Base-by-base conservation (phyloP, 768 basidiomycete genomes). In the Boletus subcaerulescens region DNA sequence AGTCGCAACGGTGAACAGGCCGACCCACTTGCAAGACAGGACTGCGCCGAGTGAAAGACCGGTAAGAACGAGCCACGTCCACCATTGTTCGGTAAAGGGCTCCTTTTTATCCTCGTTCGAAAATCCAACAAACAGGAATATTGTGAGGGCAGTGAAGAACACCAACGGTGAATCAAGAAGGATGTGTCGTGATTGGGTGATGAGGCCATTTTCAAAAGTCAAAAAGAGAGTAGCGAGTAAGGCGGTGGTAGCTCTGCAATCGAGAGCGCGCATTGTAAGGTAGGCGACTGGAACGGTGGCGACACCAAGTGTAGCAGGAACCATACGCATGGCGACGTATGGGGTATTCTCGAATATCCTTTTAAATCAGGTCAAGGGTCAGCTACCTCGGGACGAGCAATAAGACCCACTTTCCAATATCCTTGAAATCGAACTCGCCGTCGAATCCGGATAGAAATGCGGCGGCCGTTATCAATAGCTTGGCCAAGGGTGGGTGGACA, bases 111-210 rank as follows among this genome's bases (percentile, higher is more conserved):
- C 89, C 71, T 96, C 93, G 73, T 93, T 94, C 68, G 81, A 87
- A 75, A 99, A 99, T 2, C 89, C 84, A 59, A 84, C 80, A 87
- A 94, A 99, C 51, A 91, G 72, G 71, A 95, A 93, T 46, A 80
- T 75, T 3, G 93, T 88, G 31, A 97, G 83, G 0, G 92, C 92
- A 22, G 95, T 98, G 77, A 98, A 99, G 80, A 99, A 98, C 63
- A 99, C 82, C 60, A 99, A 82, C n/a, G 94, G 95, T 15, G 94
- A 94, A 72, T 99, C 97, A 68, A 99, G 88, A 45, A 99, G 89
- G 71, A 99, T 98, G 65, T 93, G 86, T 13, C 97, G 86, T 4
- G 94, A 97, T 70, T 99, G 97, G 13, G 96, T 97, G 70, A 96
- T 78, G 60, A 98, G 77, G 14, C 90, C 94, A 68, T 99, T 99